Evolutionary conservation across 176 grass and related monocot genomes (phyloP).

Genomic region (Aechmea fasciata): DNA sequence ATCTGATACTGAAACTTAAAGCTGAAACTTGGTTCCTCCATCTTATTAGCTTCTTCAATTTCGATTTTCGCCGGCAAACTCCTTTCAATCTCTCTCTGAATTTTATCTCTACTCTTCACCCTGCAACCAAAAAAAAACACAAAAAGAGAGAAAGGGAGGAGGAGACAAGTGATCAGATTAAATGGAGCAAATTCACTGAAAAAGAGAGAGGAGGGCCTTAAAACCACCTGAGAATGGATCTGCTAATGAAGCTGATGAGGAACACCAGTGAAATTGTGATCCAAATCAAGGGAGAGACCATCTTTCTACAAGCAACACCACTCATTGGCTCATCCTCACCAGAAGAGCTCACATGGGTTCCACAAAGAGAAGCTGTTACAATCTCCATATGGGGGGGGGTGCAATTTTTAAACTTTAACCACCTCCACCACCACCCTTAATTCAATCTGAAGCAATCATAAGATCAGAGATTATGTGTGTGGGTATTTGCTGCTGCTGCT

Average conservation of each 20-base stretch:
- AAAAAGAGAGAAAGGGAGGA: neutral
- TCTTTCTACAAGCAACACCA: neutral
- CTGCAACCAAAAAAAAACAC: neutral
- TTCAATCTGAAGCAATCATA: slow-evolving; percentile 12
- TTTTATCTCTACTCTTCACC: slow-evolving; percentile 2
- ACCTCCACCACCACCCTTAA: neutral
- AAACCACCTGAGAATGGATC: slow-evolving; percentile 27
- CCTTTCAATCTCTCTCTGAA: slow-evolving; percentile 1
- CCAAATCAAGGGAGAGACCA: slow-evolving; percentile 20
- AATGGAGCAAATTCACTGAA: neutral
- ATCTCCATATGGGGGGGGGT: neutral
- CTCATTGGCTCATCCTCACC: neutral
- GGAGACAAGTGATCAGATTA: neutral
- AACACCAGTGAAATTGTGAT: slow-evolving; percentile 20
- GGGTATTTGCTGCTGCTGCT: neutral
- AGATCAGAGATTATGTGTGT: neutral
- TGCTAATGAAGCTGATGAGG: slow-evolving; percentile 26
- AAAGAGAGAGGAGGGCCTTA: neutral
- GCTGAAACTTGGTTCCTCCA: slow-evolving; percentile 26
- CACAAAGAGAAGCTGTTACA: neutral
- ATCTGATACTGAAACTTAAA: slow-evolving; percentile 71
- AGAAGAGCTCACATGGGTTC: neutral
- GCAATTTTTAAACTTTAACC: too few species aligned
- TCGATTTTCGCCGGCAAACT: neutral
- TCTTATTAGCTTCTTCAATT: neutral